These are phyloP conservation scores for Russula compacta DNA, from an alignment of 768 basidiomycete species.

Conservation along the genomic window DNA sequence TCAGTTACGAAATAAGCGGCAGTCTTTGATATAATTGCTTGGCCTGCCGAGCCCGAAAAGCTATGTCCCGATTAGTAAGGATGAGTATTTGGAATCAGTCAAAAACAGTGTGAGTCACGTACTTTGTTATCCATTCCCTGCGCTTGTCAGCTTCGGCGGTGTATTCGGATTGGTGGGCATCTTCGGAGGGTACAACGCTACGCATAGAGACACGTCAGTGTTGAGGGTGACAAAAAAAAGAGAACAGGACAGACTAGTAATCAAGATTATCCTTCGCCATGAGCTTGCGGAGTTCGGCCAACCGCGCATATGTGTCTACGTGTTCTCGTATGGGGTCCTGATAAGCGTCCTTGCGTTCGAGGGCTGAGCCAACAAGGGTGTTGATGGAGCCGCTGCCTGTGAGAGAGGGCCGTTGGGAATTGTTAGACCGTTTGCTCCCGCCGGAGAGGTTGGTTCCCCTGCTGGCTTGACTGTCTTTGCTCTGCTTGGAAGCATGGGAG, in stretches of 20 bases:
- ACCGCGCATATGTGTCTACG: conserved; percentile 19
- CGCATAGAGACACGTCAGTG: not conserved
- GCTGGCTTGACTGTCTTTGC: conserved; percentile 8
- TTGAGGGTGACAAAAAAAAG: not conserved
- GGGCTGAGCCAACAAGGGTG: conserved; percentile 22
- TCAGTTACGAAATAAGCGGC: conserved; percentile 71
- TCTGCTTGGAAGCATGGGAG: conserved; percentile 7
- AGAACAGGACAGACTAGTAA: conserved; percentile 15
- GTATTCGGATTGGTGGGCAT: conserved; percentile 79
- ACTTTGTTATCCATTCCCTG: conserved; percentile 72
- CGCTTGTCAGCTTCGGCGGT: conserved; percentile 70
- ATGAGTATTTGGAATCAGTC: not conserved
- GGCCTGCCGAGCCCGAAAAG: conserved; percentile 59
- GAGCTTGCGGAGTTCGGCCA: conserved; percentile 16
- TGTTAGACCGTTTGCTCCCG: conserved; percentile 14
- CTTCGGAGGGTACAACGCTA: conserved; percentile 70
- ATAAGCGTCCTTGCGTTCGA: conserved; percentile 22
- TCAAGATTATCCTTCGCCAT: conserved; percentile 20
- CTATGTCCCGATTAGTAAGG: conserved; percentile 26
- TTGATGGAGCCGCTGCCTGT: conserved; percentile 17
- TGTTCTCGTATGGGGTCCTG: conserved; percentile 18
- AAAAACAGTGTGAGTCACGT: conserved; percentile 23
- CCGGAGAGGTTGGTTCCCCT: conserved; percentile 10
- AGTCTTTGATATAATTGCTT: conserved; percentile 57
- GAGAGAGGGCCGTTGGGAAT: conserved; percentile 15